Percentiles rank a stretch among this genome's conserved stretches.
Conservation (phyloP, 2,329 filamentous ascomycete genomes). For the Claviceps digitariae region DNA sequence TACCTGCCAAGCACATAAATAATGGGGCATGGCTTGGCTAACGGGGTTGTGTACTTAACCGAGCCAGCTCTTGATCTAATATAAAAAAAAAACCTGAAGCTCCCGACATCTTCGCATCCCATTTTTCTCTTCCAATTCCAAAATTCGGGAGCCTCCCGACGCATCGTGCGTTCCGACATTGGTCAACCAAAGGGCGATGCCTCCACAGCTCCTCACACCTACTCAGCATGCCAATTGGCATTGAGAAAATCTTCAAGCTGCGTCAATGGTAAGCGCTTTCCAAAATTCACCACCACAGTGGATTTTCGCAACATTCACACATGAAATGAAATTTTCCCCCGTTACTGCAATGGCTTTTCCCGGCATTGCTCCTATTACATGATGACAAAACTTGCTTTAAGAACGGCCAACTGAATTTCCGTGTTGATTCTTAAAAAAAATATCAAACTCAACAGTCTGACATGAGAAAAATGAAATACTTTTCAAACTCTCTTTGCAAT, state of each 20-base stretch:
- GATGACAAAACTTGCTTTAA: slow-evolving; percentile 48
- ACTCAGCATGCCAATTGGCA: background rate
- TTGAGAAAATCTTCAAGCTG: background rate
- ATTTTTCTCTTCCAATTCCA: background rate
- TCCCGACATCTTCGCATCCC: background rate
- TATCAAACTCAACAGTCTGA: slow-evolving; percentile 57
- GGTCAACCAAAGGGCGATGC: background rate
- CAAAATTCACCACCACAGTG: slow-evolving; percentile 2
- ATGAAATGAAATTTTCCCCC: background rate
- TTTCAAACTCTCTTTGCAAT: no score
- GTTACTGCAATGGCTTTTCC: slow-evolving; percentile 4
- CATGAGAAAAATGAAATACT: slow-evolving; percentile 1
- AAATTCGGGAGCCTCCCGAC: background rate
- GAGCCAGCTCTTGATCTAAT: background rate
- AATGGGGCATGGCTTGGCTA: slow-evolving; percentile 13
- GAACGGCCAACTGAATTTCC: slow-evolving; percentile 52
- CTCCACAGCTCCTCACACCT: background rate
- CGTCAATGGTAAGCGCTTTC: slow-evolving; percentile 1
- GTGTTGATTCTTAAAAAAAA: slow-evolving; percentile 42
- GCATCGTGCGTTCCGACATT: no score
- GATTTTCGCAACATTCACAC: background rate
- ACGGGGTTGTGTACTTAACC: slow-evolving; percentile 6
- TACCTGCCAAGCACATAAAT: slow-evolving; percentile 16
- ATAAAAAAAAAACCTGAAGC: slow-evolving; percentile 1
- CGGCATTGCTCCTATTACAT: slow-evolving; percentile 14